Evolutionary conservation across 139 green algal species (phyloP).

Genomic region (Chlamydomonas schloesseri): DNA sequence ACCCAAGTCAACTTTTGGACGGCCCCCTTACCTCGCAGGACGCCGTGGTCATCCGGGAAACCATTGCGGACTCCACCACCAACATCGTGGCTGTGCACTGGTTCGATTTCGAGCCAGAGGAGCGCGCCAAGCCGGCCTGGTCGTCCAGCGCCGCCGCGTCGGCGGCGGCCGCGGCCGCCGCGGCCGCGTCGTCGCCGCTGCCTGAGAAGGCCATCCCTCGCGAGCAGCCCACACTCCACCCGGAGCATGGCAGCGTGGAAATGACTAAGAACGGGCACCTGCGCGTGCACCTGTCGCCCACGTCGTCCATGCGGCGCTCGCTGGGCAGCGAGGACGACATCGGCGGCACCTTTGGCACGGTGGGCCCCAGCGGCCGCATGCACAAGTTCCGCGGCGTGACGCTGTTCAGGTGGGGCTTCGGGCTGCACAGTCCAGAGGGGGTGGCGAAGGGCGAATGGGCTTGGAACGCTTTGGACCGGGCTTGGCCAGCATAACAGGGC

Average conservation of each 20-base stretch:
- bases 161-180: neutral
- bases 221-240: slow-evolving; percentile 15
- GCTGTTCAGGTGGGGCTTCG: slow-evolving; percentile 32
- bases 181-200: neutral
- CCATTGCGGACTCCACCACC: slow-evolving; percentile 41
- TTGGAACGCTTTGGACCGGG: neutral
- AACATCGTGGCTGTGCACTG: slow-evolving; percentile 40
- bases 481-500: neutral
- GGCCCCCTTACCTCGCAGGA: slow-evolving; percentile 6
- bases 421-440: neutral
- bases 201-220: slow-evolving; percentile 1
- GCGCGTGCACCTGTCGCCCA: slow-evolving; percentile 31
- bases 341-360: neutral
- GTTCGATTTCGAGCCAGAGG: slow-evolving; percentile 29
- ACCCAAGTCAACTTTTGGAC: too few species aligned
- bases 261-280: slow-evolving; percentile 27
- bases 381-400: slow-evolving; percentile 42
- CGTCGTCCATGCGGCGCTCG: neutral
- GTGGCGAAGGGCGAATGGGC: too few species aligned
- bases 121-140: too few species aligned
- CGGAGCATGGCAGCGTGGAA: slow-evolving; percentile 41
- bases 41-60: slow-evolving; percentile 31
- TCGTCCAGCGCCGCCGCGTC: too few species aligned
- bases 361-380: neutral
- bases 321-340: slow-evolving; percentile 34